Conservation (phyloP, 371 early-diverging fungal genomes). For the Nematocida ironsii region DNA sequence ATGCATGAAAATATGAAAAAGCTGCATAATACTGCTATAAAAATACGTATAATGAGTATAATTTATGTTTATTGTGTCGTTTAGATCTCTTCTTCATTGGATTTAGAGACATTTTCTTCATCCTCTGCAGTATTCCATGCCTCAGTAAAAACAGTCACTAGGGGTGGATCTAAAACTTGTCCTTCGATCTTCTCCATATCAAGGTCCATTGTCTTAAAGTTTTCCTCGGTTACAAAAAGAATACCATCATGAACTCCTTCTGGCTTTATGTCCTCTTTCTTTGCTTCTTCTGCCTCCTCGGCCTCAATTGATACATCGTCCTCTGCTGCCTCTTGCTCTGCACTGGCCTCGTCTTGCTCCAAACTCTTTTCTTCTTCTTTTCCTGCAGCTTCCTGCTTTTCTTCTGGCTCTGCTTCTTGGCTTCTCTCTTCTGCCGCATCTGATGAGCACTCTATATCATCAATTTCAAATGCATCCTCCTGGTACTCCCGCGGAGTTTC, state of each 20-base stretch:
- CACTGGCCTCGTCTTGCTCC: slow-evolving; percentile 49
- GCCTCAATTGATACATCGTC: slow-evolving; percentile 72
- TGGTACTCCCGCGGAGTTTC: slow-evolving; percentile 33
- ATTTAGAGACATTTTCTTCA: not conserved
- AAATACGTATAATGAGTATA: too few relatives aligned
- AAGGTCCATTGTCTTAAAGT: slow-evolving; percentile 55
- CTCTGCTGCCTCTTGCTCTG: slow-evolving; percentile 67
- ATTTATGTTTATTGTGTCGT: too few relatives aligned
- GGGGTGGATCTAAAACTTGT: slow-evolving; percentile 60
- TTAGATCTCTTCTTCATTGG: slow-evolving; percentile 21
- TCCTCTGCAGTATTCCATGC: slow-evolving; percentile 54
- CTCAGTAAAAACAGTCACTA: slow-evolving; percentile 63
- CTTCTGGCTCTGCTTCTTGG: slow-evolving; percentile 38
- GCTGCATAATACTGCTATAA: too few relatives aligned
- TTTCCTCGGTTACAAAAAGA: slow-evolving; percentile 38
- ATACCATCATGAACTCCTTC: slow-evolving; percentile 54
- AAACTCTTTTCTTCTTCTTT: slow-evolving; percentile 41
- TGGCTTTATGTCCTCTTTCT: slow-evolving; percentile 47
- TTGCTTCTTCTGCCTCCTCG: slow-evolving; percentile 67
- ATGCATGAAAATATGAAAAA: too few relatives aligned
- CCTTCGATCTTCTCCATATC: slow-evolving; percentile 62
- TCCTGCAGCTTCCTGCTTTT: slow-evolving; percentile 22
- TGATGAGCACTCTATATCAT: not conserved
- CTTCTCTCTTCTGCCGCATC: slow-evolving; percentile 20
- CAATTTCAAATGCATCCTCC: slow-evolving; percentile 40